phyloP scores from a whole-genome alignment of 495 filamentous ascomycete species.

The Podospora australis region DNA sequence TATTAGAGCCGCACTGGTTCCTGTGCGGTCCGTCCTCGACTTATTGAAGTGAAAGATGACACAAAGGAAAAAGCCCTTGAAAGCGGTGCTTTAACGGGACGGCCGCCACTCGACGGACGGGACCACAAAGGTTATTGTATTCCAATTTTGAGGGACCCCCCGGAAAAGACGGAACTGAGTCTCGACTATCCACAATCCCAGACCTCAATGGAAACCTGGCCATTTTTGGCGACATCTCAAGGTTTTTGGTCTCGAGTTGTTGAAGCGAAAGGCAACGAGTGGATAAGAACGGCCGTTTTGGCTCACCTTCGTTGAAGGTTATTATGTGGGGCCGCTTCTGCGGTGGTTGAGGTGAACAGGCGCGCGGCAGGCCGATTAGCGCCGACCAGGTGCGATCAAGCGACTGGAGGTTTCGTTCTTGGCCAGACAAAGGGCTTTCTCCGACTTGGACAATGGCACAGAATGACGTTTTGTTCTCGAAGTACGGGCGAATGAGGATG shows the following conservation, averaged over 20 bases:
- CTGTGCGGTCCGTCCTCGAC: not conserved
- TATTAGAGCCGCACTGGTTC: not conserved
- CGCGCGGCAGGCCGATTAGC: slow-evolving; percentile 23
- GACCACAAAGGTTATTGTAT: too few species aligned
- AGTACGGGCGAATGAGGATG: not conserved
- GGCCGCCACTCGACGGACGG: not conserved
- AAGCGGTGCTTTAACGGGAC: not conserved
- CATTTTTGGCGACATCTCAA: not conserved
- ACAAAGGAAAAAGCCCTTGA: not conserved
- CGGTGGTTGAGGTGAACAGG: slow-evolving; percentile 7
- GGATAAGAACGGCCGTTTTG: slow-evolving; percentile 13
- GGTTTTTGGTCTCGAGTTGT: slow-evolving; percentile 9
- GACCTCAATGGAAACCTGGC: not conserved
- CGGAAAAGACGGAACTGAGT: slow-evolving; percentile 1
- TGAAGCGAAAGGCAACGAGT: slow-evolving; percentile 13
- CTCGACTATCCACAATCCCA: slow-evolving; percentile 1
- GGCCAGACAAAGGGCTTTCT: slow-evolving; percentile 12
- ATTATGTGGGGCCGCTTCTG: slow-evolving; percentile 9
- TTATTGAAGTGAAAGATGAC: not conserved
- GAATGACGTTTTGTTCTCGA: not conserved
- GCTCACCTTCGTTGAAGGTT: slow-evolving; percentile 16
- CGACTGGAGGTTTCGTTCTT: slow-evolving; percentile 16
- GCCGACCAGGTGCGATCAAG: slow-evolving; percentile 12
- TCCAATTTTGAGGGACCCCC: too few species aligned
- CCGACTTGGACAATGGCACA: not conserved